Percentiles rank a stretch among this genome's conserved stretches.
phyloP scores from a whole-genome alignment of 345 rosid genomes.

The Garcia nutans region DNA sequence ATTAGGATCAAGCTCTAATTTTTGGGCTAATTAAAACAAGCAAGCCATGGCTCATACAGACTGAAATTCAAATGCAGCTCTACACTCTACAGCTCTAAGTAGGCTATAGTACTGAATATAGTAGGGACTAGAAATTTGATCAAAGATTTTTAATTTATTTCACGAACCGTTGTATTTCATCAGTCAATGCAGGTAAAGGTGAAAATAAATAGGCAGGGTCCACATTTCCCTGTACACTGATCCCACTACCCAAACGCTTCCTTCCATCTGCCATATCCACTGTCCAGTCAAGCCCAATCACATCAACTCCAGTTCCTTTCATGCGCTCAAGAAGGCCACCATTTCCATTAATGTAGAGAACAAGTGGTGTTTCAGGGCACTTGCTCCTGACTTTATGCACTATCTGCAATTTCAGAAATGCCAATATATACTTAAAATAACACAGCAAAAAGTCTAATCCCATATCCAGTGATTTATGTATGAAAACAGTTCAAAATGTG shows the following conservation, averaged over 20 bases:
- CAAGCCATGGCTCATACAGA: not conserved
- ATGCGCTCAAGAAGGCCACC: slow-evolving; percentile 93
- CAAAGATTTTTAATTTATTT: not conserved
- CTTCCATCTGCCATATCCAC: slow-evolving; percentile 94
- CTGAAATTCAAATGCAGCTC: not conserved
- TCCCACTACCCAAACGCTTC: slow-evolving; percentile 58
- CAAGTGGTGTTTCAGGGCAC: slow-evolving; percentile 85
- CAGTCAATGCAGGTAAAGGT: slow-evolving; percentile 72
- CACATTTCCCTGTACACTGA: slow-evolving; percentile 85
- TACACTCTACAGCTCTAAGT: too few species aligned
- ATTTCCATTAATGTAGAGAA: slow-evolving; percentile 87
- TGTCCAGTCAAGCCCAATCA: slow-evolving; percentile 95
- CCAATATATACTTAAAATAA: not conserved
- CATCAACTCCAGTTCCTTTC: slow-evolving; percentile 88
- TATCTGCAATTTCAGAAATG: slow-evolving; percentile 47
- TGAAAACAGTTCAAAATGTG: not conserved
- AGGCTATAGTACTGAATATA: not conserved
- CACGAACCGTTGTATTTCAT: slow-evolving; percentile 71
- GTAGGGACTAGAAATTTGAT: not conserved
- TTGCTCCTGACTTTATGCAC: slow-evolving; percentile 52
- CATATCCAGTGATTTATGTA: not conserved
- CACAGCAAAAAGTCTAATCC: not conserved
- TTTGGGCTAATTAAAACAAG: not conserved
- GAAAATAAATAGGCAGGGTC: slow-evolving; percentile 85
- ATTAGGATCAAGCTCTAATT: too few species aligned